Evolutionary conservation across 805 yeast species (phyloP), one percentile per base, ranked within the genome.

Genomic region (Helenozyma baotianmanensis): DNA sequence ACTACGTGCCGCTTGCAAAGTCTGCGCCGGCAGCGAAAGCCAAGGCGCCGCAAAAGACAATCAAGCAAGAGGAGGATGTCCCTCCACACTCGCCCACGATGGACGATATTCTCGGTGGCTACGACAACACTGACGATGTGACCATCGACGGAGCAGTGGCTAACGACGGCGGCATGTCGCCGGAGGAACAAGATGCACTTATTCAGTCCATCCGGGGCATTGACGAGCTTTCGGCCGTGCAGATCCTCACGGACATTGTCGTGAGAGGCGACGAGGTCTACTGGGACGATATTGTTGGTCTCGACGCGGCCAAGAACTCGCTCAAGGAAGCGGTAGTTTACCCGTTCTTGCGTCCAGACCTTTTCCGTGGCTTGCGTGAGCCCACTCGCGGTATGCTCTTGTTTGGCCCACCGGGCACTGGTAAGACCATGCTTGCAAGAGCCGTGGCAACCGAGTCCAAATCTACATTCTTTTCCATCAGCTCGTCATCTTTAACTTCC

Each of bases 341-440:
- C 55, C 98, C 98, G 15, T 89, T 90, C 52, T 60, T 92, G 43
- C 71, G 97, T 32, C 98, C 97, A 0, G 97, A 90, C 59, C 67
- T 90, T 36, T 92, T 90, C 54, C 74, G 77, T 38, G 97, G 97
- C 0, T 63, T 90, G 33, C 70, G 97, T 46, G 97, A 89, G 60
- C 97, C 97, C 0, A 89, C 95, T 0, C 65, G 95, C 38, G 97
- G 97, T n/a, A 87, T 92, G 95, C 68, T 90, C 14, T 61, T 90
- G 25, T 90, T 88, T 64, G 98, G 98, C 0, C 97, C 98, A 2
- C 97, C 97, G 0, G 98, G 98, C n/a, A 90, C 97, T 0, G 97
- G 97, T 36, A 90, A 92, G 53, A 89, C 97, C 1, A 89, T 90
- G 97, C 72, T 90, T 45, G 97, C 97, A 0, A 70, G 96, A 43